Evolutionary conservation across 2,329 filamentous ascomycete genomes (phyloP), one percentile per base, ranked within the genome.

Genomic region (Sarocladiaceae sp.): DNA sequence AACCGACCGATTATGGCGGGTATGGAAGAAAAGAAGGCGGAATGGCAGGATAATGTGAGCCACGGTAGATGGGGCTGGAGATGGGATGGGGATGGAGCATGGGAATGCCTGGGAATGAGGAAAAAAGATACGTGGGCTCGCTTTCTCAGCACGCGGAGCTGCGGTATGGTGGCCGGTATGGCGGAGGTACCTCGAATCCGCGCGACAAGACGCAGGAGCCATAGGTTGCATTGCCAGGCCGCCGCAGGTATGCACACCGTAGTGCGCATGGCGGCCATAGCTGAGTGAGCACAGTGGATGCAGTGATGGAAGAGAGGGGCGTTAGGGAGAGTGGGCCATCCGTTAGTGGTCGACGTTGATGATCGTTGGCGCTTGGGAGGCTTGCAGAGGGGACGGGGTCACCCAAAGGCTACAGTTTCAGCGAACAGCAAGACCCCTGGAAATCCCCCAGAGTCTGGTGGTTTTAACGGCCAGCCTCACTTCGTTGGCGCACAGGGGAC

Each of bases 111-210:
- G 23, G 37, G 37, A 41, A 41, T 41, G 37, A 41, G 37, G 37
- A 41, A 41, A 41, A 41, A 41, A 41, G 37, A 41, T 27, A 41
- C 37, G 37, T 41, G 37, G 37, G 37, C 37, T 41, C 23, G 37
- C n/a, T n/a, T n/a, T n/a, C n/a, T n/a, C n/a, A 41, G 37, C 37
- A 24, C 37, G 37, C 37, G 4, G 37, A 15, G 4, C 23, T 10
- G 26, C 34, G 37, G 37, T 41, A 41, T 41, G 37, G 37, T 11
- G 20, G 24, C 16, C 19, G 37, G 37, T 29, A 41, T 41, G 37
- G 37, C 37, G 37, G 23, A 41, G 37, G 37, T 29, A 41, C 37
- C 37, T 29, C 12, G 37, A 27, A n/a, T 15, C 23, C 20, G 37
- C 16, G 37, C 19, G 23, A 21, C 15, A 23, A 16, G 37, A 41